A percentile compares a stretch with the other conserved stretches of the same genome.
These are phyloP conservation scores for Hygrophoropsis aurantiaca DNA, from an alignment of 768 basidiomycete genomes.

Conservation along the genomic window DNA sequence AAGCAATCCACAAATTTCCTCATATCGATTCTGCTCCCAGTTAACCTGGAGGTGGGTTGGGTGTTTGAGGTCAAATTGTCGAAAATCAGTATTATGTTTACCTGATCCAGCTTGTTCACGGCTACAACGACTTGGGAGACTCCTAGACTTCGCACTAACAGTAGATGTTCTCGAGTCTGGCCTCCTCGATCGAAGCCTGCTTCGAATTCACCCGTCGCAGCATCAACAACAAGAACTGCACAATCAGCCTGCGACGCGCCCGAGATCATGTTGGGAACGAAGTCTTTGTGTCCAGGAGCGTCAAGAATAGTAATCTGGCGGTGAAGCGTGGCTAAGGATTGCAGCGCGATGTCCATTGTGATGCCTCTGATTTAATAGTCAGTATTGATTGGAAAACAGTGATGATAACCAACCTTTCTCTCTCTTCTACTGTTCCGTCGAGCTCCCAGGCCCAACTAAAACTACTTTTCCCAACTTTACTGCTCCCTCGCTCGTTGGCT, in stretches of 20 bases:
- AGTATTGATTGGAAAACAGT: constrained; percentile 1
- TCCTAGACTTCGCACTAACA: constrained; percentile 89
- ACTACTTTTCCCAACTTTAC: constrained; percentile 87
- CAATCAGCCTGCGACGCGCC: constrained; percentile 97
- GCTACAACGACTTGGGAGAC: constrained; percentile 90
- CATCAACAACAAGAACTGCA: constrained; percentile 90
- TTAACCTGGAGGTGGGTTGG: constrained; percentile 57
- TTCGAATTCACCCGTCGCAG: constrained; percentile 90
- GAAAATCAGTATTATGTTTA: constrained; percentile 36
- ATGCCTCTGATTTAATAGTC: constrained; percentile 66
- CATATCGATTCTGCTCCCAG: constrained; percentile 82
- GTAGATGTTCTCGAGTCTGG: constrained; percentile 92
- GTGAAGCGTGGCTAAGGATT: constrained; percentile 70
- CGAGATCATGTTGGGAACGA: constrained; percentile 99
- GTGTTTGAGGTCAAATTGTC: neutral
- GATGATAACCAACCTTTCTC: constrained; percentile 67
- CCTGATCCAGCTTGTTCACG: constrained; percentile 94
- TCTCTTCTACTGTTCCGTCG: constrained; percentile 89
- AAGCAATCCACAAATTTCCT: constrained; percentile 75
- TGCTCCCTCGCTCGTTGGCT: constrained; percentile 87
- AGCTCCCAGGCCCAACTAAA: constrained; percentile 99
- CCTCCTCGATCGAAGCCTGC: constrained; percentile 93
- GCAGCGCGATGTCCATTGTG: constrained; percentile 94
- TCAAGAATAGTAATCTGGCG: constrained; percentile 91
- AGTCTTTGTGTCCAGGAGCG: constrained; percentile 96